phyloP scores from a whole-genome alignment of 805 yeast genomes.

The Maudiozyma bulderi region DNA sequence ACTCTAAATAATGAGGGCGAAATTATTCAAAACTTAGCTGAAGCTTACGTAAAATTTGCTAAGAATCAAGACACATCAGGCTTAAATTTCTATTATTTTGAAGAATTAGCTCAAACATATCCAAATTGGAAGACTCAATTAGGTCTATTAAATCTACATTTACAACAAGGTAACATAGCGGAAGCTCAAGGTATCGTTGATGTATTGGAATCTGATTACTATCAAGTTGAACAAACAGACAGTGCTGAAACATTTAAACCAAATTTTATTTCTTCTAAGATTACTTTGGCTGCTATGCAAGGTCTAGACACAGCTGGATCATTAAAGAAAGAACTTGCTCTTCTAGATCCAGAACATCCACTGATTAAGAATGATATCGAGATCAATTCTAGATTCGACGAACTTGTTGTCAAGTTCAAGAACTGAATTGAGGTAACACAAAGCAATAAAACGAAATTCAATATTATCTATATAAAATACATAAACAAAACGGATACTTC shows the following conservation, averaged over 20 bases:
- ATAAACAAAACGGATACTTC: too few relatives aligned
- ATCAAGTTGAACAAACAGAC: slow-evolving; percentile 26
- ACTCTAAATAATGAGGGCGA: slow-evolving; percentile 51
- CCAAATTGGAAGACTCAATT: slow-evolving; percentile 42
- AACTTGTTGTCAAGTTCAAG: slow-evolving; percentile 52
- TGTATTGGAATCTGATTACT: slow-evolving; percentile 37
- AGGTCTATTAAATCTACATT: slow-evolving; percentile 62
- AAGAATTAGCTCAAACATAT: slow-evolving; percentile 59
- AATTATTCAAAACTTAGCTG: slow-evolving; percentile 66
- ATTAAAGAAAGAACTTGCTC: slow-evolving; percentile 38
- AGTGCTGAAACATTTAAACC: slow-evolving; percentile 27
- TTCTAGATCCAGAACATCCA: slow-evolving; percentile 46
- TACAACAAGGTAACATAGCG: slow-evolving; percentile 70
- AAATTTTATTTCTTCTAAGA: slow-evolving; percentile 54
- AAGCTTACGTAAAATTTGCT: slow-evolving; percentile 53
- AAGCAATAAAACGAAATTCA: not conserved
- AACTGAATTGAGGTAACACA: slow-evolving; percentile 1
- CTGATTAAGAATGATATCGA: slow-evolving; percentile 48
- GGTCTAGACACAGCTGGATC: slow-evolving; percentile 34
- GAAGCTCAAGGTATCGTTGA: slow-evolving; percentile 66
- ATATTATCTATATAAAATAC: not conserved
- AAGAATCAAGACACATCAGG: slow-evolving; percentile 32
- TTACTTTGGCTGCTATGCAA: slow-evolving; percentile 50
- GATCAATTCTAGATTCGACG: slow-evolving; percentile 57
- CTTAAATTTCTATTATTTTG: slow-evolving; percentile 55